phyloP scores from a whole-genome alignment of 441 rosid genomes.

The Gossypium gossypioides region DNA sequence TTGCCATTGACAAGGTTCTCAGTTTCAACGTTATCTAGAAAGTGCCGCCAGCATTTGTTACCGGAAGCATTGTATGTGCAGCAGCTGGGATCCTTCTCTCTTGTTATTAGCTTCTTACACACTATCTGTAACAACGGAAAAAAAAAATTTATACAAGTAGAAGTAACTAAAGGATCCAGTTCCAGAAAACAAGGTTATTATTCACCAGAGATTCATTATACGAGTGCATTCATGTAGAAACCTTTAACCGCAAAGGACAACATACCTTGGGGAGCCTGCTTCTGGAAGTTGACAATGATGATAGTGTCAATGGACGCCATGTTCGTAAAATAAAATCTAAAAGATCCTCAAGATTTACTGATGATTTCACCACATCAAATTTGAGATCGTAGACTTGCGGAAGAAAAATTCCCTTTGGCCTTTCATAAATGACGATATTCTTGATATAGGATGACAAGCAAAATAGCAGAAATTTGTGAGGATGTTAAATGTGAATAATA shows the following conservation, averaged over 20 bases:
- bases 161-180: not conserved
- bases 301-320: slow-evolving; percentile 21
- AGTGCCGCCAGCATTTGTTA: slow-evolving; percentile 32
- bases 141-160: not conserved
- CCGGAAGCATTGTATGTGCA: slow-evolving; percentile 13
- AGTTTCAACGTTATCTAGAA: slow-evolving; percentile 13
- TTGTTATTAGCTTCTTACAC: slow-evolving; percentile 6
- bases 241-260: not conserved
- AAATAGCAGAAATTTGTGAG: not conserved
- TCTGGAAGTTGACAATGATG: slow-evolving; percentile 17
- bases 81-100: slow-evolving; percentile 17
- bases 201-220: not conserved
- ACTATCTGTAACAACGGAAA: slow-evolving; percentile 12
- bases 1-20: slow-evolving; percentile 14
- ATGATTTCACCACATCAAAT: slow-evolving; percentile 24
- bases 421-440: slow-evolving; percentile 29
- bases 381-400: slow-evolving; percentile 19
- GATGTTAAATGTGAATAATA: not conserved
- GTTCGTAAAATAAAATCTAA: slow-evolving; percentile 18
- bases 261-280: slow-evolving; percentile 24
- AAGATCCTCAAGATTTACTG: slow-evolving; percentile 17
- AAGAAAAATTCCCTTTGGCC: slow-evolving; percentile 12
- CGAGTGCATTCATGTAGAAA: not conserved
- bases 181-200: not conserved
- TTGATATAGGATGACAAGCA: slow-evolving; percentile 7